These are phyloP conservation scores for Microbotryum saponariae DNA, from an alignment of 1,284 basidiomycete genomes.

Conservation along the genomic window DNA sequence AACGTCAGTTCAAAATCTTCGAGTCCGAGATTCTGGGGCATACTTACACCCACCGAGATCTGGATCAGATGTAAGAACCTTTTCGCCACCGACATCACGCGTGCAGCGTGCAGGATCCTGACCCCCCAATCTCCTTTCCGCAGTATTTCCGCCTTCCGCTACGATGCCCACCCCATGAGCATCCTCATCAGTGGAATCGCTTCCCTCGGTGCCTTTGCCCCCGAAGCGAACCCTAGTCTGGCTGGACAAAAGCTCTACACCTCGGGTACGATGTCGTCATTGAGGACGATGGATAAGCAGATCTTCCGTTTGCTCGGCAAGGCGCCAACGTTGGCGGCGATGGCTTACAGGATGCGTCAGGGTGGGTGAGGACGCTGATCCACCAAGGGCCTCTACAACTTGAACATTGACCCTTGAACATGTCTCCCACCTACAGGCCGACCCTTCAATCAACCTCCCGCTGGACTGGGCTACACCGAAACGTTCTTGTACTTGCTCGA, in stretches of 20 bases:
- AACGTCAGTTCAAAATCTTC: conserved; percentile 45
- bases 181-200: conserved; percentile 77
- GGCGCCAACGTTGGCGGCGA: conserved; percentile 70
- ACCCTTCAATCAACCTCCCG: conserved; percentile 75
- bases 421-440: conserved; percentile 53
- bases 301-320: conserved; percentile 80
- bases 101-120: not conserved
- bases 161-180: conserved; percentile 30
- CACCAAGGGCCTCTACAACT: not conserved
- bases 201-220: conserved; percentile 75
- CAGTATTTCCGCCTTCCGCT: conserved; percentile 23
- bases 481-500: conserved; percentile 60
- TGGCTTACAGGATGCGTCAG: not conserved
- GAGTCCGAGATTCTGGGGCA: conserved; percentile 70
- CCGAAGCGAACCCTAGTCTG: conserved; percentile 39
- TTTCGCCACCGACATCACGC: not conserved
- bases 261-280: conserved; percentile 44
- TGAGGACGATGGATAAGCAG: conserved; percentile 77
- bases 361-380: not conserved
- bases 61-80: conserved; percentile 52
- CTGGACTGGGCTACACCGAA: conserved; percentile 67
- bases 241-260: conserved; percentile 71
- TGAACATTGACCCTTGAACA: not conserved
- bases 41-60: conserved; percentile 64
- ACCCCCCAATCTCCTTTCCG: too few species aligned